A percentile compares a stretch with the other conserved stretches of the same genome.
These are phyloP conservation scores for Epichloe typhina DNA, from an alignment of 2,329 filamentous ascomycete species.

Conservation along the genomic window DNA sequence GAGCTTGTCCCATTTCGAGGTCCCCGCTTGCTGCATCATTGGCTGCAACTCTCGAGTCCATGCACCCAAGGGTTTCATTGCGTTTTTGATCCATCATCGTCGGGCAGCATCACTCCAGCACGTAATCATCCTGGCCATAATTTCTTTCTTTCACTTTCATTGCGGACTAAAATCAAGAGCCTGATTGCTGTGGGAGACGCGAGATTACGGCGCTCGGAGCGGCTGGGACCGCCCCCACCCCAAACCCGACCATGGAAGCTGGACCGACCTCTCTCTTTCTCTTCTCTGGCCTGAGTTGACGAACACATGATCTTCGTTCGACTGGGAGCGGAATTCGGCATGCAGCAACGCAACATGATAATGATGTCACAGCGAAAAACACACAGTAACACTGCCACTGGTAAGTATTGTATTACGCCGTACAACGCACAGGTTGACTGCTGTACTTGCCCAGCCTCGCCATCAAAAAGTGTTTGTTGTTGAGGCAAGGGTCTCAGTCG, in stretches of 20 bases:
- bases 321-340: neutral
- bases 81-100: conserved; percentile 7
- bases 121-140: neutral
- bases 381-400: neutral
- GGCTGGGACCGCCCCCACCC: neutral
- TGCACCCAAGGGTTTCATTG: conserved; percentile 5
- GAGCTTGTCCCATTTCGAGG: neutral
- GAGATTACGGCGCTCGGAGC: neutral
- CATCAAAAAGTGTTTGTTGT: conserved; percentile 9
- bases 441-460: neutral
- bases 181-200: neutral
- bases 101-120: conserved; percentile 11
- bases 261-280: neutral
- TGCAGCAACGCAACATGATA: neutral
- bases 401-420: neutral
- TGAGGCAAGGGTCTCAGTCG: conserved; percentile 12
- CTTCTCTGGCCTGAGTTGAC: neutral
- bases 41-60: conserved; percentile 5
- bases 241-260: neutral
- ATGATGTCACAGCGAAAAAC: neutral
- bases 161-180: too few species aligned
- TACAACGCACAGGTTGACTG: neutral
- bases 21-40: conserved; percentile 3
- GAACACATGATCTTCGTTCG: neutral
- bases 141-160: neutral